These are phyloP conservation scores for Russula dissimulans DNA, from an alignment of 768 basidiomycete species.

Conservation along the genomic window DNA sequence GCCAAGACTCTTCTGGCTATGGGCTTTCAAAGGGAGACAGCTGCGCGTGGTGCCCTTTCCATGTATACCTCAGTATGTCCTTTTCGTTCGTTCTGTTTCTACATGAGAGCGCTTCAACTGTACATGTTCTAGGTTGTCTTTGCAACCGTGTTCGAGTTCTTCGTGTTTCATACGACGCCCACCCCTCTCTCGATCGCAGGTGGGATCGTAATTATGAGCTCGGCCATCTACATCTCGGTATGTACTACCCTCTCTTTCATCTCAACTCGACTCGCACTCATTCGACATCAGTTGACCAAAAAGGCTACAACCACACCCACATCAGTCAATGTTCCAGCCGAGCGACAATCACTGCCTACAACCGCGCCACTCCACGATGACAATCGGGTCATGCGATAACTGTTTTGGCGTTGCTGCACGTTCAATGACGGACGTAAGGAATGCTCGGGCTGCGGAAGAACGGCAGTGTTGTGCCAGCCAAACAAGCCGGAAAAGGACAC, in stretches of 20 bases:
- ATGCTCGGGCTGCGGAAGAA: too few species aligned
- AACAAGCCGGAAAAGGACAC: too few species aligned
- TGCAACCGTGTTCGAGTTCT: slow-evolving; percentile 51
- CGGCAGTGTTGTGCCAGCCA: too few species aligned
- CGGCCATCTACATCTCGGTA: slow-evolving; percentile 61
- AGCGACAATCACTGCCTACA: too few species aligned
- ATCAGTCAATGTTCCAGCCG: not conserved
- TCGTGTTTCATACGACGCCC: slow-evolving; percentile 55
- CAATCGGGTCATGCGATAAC: too few species aligned
- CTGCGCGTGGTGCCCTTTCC: slow-evolving; percentile 51
- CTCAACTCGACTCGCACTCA: not conserved
- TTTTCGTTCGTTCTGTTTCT: not conserved
- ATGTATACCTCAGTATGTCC: slow-evolving; percentile 44
- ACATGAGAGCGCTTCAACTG: not conserved
- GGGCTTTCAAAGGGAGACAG: slow-evolving; percentile 58
- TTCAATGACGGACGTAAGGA: too few species aligned
- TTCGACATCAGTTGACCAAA: not conserved
- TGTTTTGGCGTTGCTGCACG: too few species aligned
- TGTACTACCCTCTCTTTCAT: slow-evolving; percentile 20
- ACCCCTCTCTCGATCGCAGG: slow-evolving; percentile 53
- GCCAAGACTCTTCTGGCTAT: slow-evolving; percentile 45
- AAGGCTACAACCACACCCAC: not conserved
- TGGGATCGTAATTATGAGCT: slow-evolving; percentile 50
- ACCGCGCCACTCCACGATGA: too few species aligned
- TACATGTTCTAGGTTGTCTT: slow-evolving; percentile 49